Conservation (phyloP, 1,284 basidiomycete genomes). For the Ceratobasidium sp. region DNA sequence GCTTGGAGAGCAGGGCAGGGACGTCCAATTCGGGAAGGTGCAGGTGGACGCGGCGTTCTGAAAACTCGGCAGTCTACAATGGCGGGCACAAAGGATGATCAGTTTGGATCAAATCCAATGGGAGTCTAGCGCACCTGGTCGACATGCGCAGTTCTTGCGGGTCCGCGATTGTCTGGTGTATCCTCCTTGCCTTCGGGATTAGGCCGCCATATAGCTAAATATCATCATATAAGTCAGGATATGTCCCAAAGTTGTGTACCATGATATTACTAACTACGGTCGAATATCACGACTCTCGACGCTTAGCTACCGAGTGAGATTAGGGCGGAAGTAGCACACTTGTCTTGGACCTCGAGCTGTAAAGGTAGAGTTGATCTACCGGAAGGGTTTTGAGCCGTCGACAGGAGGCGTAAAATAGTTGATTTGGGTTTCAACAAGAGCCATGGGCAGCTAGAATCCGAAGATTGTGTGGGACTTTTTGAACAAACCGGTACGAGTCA, state of each 20-base stretch:
- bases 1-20: slow-evolving; percentile 60
- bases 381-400: slow-evolving; percentile 50
- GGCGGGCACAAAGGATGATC: slow-evolving; percentile 49
- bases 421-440: slow-evolving; percentile 44
- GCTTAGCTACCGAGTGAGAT: slow-evolving; percentile 59
- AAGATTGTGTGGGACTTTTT: neutral
- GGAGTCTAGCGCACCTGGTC: neutral
- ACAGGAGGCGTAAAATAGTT: slow-evolving; percentile 48
- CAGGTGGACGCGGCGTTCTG: slow-evolving; percentile 64
- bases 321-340: slow-evolving; percentile 26
- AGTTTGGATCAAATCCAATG: slow-evolving; percentile 50
- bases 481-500: neutral
- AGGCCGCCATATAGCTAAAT: slow-evolving; percentile 61
- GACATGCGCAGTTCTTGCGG: slow-evolving; percentile 54
- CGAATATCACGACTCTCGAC: slow-evolving; percentile 69
- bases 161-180: slow-evolving; percentile 60
- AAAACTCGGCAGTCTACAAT: slow-evolving; percentile 65
- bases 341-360: slow-evolving; percentile 1
- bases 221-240: neutral
- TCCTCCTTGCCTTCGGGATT: slow-evolving; percentile 59
- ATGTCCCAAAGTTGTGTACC: neutral
- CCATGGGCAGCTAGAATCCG: neutral
- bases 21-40: slow-evolving; percentile 66
- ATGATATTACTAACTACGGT: slow-evolving; percentile 67
- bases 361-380: slow-evolving; percentile 7